These are phyloP conservation scores for Cardamine occulta DNA, from an alignment of 345 rosid species.

Conservation along the genomic window DNA sequence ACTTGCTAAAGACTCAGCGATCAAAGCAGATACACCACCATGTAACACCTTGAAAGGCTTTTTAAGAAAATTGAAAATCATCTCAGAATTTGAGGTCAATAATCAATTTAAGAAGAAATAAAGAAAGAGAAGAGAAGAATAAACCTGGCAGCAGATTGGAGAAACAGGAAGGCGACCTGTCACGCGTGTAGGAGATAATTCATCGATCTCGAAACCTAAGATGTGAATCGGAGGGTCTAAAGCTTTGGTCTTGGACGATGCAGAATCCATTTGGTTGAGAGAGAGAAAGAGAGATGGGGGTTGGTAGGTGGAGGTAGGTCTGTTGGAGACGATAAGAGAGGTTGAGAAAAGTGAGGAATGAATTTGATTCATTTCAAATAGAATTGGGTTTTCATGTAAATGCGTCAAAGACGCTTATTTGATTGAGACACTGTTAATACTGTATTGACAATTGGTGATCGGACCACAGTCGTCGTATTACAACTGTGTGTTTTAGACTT, in stretches of 20 bases:
- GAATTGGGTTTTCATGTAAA: not conserved
- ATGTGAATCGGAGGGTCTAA: conserved; percentile 54
- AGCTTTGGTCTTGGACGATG: conserved; percentile 48
- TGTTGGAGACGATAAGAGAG: conserved; percentile 5
- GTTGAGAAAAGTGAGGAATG: not conserved
- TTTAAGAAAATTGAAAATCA: not conserved
- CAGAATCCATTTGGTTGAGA: conserved; percentile 30
- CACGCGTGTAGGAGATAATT: conserved; percentile 56
- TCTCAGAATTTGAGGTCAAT: not conserved
- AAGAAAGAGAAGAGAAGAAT: not conserved
- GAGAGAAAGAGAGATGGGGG: not conserved
- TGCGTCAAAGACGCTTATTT: not conserved
- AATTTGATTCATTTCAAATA: not conserved
- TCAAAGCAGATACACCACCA: conserved; percentile 93
- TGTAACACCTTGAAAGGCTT: conserved; percentile 97
- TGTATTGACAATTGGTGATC: too few species aligned
- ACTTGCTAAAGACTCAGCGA: conserved; percentile 85
- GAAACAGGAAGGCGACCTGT: conserved; percentile 72
- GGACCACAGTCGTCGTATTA: too few species aligned
- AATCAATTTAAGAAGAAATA: not conserved
- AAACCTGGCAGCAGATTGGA: conserved; percentile 65
- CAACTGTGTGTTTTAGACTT: too few species aligned
- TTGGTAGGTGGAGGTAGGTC: not conserved
- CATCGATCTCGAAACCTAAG: conserved; percentile 65
- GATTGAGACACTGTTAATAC: not conserved